phyloP scores from a whole-genome alignment of 139 green algal species.

The Pycnococcus provasolii region DNA sequence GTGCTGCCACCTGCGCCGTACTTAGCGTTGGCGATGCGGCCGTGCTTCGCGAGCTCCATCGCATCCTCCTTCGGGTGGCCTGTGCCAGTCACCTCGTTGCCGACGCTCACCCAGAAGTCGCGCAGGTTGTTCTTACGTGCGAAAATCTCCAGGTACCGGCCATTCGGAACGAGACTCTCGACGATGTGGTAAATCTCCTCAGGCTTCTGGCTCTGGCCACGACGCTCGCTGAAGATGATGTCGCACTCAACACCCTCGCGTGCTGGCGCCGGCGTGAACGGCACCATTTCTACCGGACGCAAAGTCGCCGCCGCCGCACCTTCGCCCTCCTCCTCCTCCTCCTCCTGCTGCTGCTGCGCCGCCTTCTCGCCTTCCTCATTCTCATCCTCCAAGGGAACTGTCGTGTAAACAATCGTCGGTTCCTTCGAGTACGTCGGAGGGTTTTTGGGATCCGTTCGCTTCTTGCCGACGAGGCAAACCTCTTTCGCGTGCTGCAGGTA shows the following conservation, averaged over 20 bases:
- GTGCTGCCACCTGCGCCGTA: background rate
- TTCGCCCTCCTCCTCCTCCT: background rate
- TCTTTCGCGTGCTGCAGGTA: conserved; percentile 92
- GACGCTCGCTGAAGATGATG: conserved; percentile 73
- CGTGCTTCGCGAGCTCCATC: conserved; percentile 4
- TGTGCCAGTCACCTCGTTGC: conserved; percentile 81
- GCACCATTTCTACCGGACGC: background rate
- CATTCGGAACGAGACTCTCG: conserved; percentile 73
- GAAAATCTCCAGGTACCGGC: conserved; percentile 85
- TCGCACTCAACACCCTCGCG: conserved; percentile 45
- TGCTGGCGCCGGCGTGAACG: background rate
- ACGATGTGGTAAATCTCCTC: conserved; percentile 92
- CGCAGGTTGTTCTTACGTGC: conserved; percentile 87
- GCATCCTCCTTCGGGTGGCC: conserved; percentile 27
- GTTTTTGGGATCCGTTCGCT: conserved; percentile 41
- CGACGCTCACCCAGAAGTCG: conserved; percentile 80
- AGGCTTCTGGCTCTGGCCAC: conserved; percentile 89
- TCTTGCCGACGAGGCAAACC: conserved; percentile 71
- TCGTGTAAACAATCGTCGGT: too few species aligned
- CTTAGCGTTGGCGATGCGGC: conserved; percentile 6
- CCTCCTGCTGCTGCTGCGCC: background rate
- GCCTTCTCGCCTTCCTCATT: background rate
- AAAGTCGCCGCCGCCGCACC: background rate
- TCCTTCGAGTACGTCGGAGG: too few species aligned
- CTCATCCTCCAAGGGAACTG: background rate